A percentile compares a stretch with the other conserved stretches of the same genome.
phyloP scores from a whole-genome alignment of 1,284 basidiomycete genomes.

The Crocinoboletus sp. region DNA sequence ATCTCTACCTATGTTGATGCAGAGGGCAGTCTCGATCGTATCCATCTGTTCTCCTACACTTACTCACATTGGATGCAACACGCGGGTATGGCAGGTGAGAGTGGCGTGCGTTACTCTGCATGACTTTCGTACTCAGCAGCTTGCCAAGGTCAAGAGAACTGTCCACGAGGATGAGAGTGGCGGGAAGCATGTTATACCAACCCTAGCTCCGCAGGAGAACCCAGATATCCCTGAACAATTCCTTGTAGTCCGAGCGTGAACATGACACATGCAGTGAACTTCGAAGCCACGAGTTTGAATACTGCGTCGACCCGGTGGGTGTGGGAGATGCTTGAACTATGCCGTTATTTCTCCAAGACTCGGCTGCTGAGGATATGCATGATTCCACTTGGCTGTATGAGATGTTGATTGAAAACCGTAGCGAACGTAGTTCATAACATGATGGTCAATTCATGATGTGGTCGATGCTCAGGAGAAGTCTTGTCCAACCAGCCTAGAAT shows the following conservation, averaged over 20 bases:
- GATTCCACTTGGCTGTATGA: neutral
- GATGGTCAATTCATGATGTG: neutral
- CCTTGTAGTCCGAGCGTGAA: slow-evolving; percentile 49
- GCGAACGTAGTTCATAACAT: no score
- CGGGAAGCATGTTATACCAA: slow-evolving; percentile 34
- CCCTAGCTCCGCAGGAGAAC: slow-evolving; percentile 51
- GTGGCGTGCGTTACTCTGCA: neutral
- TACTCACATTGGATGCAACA: slow-evolving; percentile 48
- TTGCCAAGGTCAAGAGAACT: slow-evolving; percentile 44
- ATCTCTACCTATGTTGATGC: slow-evolving; percentile 27
- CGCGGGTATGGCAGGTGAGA: slow-evolving; percentile 47
- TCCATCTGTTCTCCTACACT: slow-evolving; percentile 40
- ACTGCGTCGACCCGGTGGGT: neutral
- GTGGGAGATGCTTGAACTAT: neutral
- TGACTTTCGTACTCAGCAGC: slow-evolving; percentile 1
- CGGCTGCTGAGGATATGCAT: neutral
- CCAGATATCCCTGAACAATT: slow-evolving; percentile 70
- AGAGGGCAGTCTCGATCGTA: slow-evolving; percentile 38
- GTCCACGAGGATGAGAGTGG: slow-evolving; percentile 37
- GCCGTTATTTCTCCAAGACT: neutral
- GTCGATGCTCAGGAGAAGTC: neutral
- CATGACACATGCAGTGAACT: neutral
- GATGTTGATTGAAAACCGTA: neutral
- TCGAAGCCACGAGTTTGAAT: neutral
- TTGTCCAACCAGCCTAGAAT: no score